Percentiles rank a stretch among this genome's conserved stretches.
These are phyloP conservation scores for Harringtonia aguacate DNA, from an alignment of 2,329 filamentous ascomycete species.

Conservation along the genomic window DNA sequence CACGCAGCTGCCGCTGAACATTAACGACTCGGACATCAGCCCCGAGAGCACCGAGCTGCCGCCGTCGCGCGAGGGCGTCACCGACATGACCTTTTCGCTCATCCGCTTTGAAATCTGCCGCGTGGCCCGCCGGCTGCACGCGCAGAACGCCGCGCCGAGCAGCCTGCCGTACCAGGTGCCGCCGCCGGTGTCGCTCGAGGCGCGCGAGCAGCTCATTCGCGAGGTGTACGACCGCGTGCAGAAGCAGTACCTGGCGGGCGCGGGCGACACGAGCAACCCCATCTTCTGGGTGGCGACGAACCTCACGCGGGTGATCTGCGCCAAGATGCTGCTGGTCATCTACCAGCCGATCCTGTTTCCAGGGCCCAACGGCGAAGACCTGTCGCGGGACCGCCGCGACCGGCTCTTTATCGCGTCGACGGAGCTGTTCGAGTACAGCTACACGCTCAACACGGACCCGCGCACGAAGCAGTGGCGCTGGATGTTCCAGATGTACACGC, in stretches of 20 bases:
- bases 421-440: slow-evolving; percentile 45
- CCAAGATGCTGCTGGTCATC: slow-evolving; percentile 43
- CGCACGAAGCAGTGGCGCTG: slow-evolving; percentile 42
- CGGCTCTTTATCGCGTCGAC: slow-evolving; percentile 38
- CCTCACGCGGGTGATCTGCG: slow-evolving; percentile 36
- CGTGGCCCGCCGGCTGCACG: slow-evolving; percentile 27
- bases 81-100: slow-evolving; percentile 38
- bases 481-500: slow-evolving; percentile 48
- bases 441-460: slow-evolving; percentile 39
- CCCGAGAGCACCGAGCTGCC: slow-evolving; percentile 37
- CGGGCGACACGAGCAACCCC: slow-evolving; percentile 33
- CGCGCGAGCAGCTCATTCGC: slow-evolving; percentile 26
- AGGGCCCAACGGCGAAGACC: slow-evolving; percentile 19
- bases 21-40: slow-evolving; percentile 43
- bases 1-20: slow-evolving; percentile 43
- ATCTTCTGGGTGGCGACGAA: slow-evolving; percentile 41
- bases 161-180: slow-evolving; percentile 19
- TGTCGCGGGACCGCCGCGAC: slow-evolving; percentile 20
- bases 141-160: slow-evolving; percentile 22
- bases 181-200: slow-evolving; percentile 23
- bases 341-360: slow-evolving; percentile 41
- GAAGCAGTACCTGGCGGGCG: slow-evolving; percentile 35
- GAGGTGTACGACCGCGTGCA: slow-evolving; percentile 31
- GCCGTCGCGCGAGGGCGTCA: slow-evolving; percentile 35
- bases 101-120: slow-evolving; percentile 31